phyloP scores from a whole-genome alignment of 768 basidiomycete genomes.

The Tricholoma sp. region DNA sequence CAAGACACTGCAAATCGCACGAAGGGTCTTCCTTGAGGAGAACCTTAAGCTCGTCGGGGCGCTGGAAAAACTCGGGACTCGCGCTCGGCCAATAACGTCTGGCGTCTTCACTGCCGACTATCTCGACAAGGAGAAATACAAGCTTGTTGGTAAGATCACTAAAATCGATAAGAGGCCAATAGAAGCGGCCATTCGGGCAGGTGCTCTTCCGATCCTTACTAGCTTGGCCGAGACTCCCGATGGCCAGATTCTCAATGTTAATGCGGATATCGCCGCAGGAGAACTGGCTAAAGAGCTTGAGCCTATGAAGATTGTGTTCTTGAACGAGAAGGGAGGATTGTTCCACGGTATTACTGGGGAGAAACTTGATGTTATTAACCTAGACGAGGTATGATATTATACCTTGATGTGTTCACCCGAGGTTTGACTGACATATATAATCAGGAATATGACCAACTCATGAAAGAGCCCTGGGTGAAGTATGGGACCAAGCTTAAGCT shows the following conservation, averaged over 20 bases:
- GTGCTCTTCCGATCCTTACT: slow-evolving; percentile 93
- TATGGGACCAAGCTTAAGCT: slow-evolving; percentile 98
- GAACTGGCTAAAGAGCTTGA: slow-evolving; percentile 97
- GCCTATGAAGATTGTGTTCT: slow-evolving; percentile 96
- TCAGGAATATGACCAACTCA: slow-evolving; percentile 91
- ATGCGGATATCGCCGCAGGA: slow-evolving; percentile 97
- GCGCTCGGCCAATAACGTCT: slow-evolving; percentile 95
- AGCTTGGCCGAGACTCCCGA: slow-evolving; percentile 91
- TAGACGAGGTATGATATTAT: slow-evolving; percentile 71
- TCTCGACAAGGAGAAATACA: slow-evolving; percentile 92
- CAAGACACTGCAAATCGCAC: slow-evolving; percentile 91
- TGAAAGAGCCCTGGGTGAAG: slow-evolving; percentile 99
- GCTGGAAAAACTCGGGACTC: slow-evolving; percentile 90
- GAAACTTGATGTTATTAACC: slow-evolving; percentile 93
- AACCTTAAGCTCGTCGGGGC: slow-evolving; percentile 93
- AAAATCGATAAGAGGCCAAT: slow-evolving; percentile 93
- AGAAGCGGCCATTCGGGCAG: slow-evolving; percentile 94
- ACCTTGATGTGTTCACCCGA: neutral
- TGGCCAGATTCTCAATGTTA: slow-evolving; percentile 99
- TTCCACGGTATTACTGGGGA: slow-evolving; percentile 97
- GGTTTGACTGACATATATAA: slow-evolving; percentile 1
- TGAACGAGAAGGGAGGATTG: slow-evolving; percentile 97
- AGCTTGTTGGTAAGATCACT: slow-evolving; percentile 93
- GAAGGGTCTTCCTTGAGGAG: slow-evolving; percentile 95
- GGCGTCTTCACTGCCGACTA: slow-evolving; percentile 98